Evolutionary conservation across 177 flowering plant species (phyloP).

Genomic region (Vitis hybrid): DNA sequence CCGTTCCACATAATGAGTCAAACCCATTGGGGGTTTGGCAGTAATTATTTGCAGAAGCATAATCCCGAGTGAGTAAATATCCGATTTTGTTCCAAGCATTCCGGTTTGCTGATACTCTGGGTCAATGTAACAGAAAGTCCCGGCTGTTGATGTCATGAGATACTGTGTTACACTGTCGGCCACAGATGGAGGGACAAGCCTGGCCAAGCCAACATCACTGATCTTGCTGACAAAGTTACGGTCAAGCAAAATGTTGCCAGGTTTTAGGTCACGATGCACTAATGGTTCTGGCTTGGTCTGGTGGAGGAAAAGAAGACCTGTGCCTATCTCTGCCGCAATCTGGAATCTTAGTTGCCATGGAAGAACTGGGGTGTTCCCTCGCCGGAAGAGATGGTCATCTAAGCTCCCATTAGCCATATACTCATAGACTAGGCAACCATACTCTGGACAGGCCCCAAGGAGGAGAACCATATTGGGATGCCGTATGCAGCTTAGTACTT

Average conservation of each 20-base stretch:
- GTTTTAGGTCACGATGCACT: constrained; percentile 58
- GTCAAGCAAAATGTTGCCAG: constrained; percentile 52
- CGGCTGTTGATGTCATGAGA: constrained; percentile 55
- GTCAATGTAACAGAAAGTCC: constrained; percentile 61
- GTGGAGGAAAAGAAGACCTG: constrained; percentile 60
- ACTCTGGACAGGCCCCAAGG: constrained; percentile 62
- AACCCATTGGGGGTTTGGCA: constrained; percentile 55
- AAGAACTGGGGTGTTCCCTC: constrained; percentile 35
- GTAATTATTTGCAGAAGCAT: constrained; percentile 58
- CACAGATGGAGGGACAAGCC: constrained; percentile 49
- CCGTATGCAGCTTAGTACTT: constrained; percentile 47
- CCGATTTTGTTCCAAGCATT: constrained; percentile 56
- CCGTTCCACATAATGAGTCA: constrained; percentile 44
- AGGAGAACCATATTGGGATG: constrained; percentile 71
- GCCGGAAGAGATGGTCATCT: constrained; percentile 50
- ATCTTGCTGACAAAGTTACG: constrained; percentile 52
- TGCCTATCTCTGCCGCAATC: constrained; percentile 57
- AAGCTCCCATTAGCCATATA: constrained; percentile 60
- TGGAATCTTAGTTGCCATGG: constrained; percentile 52
- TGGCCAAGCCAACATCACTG: constrained; percentile 53
- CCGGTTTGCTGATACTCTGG: constrained; percentile 68
- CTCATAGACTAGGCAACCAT: constrained; percentile 58
- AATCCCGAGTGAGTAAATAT: constrained; percentile 58
- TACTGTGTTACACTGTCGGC: constrained; percentile 48
- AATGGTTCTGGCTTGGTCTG: constrained; percentile 59